Base-by-base conservation (phyloP, 2,329 filamentous ascomycete genomes). In the Pseudogymnoascus sp. region DNA sequence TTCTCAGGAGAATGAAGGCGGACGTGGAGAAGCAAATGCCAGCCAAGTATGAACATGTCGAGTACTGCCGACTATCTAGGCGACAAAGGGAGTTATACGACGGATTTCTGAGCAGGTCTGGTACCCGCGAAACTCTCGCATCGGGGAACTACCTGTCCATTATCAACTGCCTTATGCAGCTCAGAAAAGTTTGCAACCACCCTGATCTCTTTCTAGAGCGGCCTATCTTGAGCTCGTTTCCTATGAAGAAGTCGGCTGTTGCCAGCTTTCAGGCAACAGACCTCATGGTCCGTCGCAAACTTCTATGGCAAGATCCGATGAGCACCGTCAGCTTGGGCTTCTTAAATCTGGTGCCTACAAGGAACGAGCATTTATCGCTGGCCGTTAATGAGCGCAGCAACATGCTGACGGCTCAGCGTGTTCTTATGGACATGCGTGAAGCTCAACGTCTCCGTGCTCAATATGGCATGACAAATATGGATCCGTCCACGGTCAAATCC, bases 11-110 rank as follows among this genome's bases (percentile, higher is more conserved):
- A 62, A 78, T 99, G 63, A 99, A 99, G 76, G 90, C 91, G 49
- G 94, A 99, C 71, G 94, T 99, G 5, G 95, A 99, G 77, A 97
- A 97, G 77, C 94, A 99, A 73, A 96, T 99, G 90, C 94, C 95
- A 0, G 92, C 86, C 65, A 99, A 99, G 74, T 96, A 96, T 71
- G 95, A 99, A 74, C 92, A 97, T 71, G 92, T 99, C 19, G 90
- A 97, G 66, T 92, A 96, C 71, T 99, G 94, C 74, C 89, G 93
- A 49, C 80, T 99, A 4, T 97, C 93, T 6, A 97, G 97, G 74
- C 87, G 94, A 23, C 94, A 99, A 72, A 86, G 94, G 45, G 94
- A 96, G 75, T 79, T 99, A 7, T 99, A 99, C 71, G 94, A 99
- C 75, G 93, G 93, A 1, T 99, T 97, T 75, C 86, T 99, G 77